Base-by-base conservation (phyloP, 1,284 basidiomycete genomes). In the Pseudomicrostroma phylloplanum region DNA sequence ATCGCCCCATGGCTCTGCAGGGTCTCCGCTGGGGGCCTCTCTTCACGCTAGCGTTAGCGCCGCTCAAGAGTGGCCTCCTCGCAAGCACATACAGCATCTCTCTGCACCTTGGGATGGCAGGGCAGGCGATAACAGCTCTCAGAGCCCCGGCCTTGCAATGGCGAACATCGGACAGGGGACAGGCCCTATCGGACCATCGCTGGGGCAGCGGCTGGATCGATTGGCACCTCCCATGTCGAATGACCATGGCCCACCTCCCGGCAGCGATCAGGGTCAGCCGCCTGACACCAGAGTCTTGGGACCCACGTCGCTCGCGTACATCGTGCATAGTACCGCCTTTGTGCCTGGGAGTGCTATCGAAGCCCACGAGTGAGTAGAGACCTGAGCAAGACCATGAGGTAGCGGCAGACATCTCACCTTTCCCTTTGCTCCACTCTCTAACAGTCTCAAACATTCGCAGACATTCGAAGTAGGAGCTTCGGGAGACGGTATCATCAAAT, bases 401-500 rank as follows among this genome's bases (percentile, higher is more conserved):
- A 36, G 30, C 30, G 3, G 30, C 30, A 9, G 30, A 36, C 4
- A 36, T 36, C 30, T 36, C 4, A 36, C 43, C n/a, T 48, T 48
- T 48, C 4, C 17, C 43, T n/a, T 48, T 48, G 43, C 12, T 12
- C 21, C 43, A n/a, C 17, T 48, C 43, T 48, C 12, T 48, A 12
- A 36, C 43, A 48, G 43, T 54, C 83, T 87, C 65, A 78, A 79
- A 62, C 79, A 80, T 65, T 71, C 73, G 21, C 80, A 81, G 67
- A 74, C 78, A 1, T 76, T 81, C 30, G 74, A 77, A 57, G 86
- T 87, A 66, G 85, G 86, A 62, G 85, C 84, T 36, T 80, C 81
- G 15, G 91, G 91, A 11, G 89, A 94, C 67, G 93, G 92, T 0
- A 83, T 94, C 67, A 92, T 98, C 72, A 86, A 88, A 59, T 87